Evolutionary conservation across 768 basidiomycete genomes (phyloP), one percentile per base, ranked within the genome.

Genomic region (Mycena crocata): DNA sequence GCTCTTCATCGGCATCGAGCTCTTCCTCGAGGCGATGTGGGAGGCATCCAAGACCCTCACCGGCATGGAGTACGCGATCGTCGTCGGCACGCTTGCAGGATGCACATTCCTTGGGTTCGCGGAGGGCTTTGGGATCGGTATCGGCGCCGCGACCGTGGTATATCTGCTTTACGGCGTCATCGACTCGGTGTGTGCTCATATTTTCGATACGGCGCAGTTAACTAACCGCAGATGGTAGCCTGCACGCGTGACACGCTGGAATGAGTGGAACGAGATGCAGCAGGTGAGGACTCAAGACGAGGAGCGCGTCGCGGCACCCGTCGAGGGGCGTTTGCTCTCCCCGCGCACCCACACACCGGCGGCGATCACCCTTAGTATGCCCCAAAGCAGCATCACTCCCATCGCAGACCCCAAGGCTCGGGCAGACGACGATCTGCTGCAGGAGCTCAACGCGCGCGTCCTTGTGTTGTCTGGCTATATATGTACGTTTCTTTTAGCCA

Each of bases 71-170:
- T 75, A 68, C 54, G 62, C 61, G 8, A 54, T 75, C 13, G 71
- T 74, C 1, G n/a, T 74, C 17, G 66, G 49, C 7, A 75, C 74
- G 7, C 68, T 73, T 9, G 49, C 56, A 19, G 60, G 64, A 6
- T 74, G 74, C 37, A 74, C 73, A 0, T 71, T 71, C 59, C 42
- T 75, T 7, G 74, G 74, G 15, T 75, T 75, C 32, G 72, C 74
- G 24, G 66, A 67, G 48, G 74, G 74, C 32, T 75, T 75, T 28
- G 73, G 73, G 1, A 67, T 73, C n/a, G 74, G 74, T 3, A 71
- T 75, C 35, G 74, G 66, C 5, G 60, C 66, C 7, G 71, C 74
- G 2, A 50, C 66, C 35, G 59, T 65, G 9, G 71, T 74, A 37
- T 71, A 75, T 32, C 45, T 74, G 12, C 46, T 56, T 5, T 75